These are phyloP conservation scores for Borovskyia barvae DNA, from an alignment of 208 protist species.

Conservation along the genomic window DNA sequence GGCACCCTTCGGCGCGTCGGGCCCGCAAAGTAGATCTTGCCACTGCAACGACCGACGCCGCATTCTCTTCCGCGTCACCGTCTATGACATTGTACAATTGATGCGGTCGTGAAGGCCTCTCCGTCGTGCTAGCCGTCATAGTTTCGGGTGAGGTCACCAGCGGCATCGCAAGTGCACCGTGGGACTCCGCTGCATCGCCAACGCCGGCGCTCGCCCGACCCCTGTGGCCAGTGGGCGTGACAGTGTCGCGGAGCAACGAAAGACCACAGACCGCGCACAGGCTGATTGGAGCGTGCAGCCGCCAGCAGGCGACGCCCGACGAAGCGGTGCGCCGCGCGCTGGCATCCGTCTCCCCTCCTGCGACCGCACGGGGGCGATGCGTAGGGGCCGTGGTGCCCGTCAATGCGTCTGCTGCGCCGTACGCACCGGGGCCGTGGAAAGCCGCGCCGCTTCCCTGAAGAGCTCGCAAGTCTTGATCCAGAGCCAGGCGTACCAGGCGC, in stretches of 20 bases:
- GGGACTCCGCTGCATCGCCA: not conserved
- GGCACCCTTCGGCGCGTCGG: constrained; percentile 37
- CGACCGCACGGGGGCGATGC: not conserved
- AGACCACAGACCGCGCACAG: constrained; percentile 72
- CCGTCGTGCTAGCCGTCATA: not conserved
- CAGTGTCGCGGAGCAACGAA: constrained; percentile 31
- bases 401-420: no score
- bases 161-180: not conserved
- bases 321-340: not conserved
- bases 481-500: constrained; percentile 34
- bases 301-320: constrained; percentile 6
- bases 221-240: constrained; percentile 2
- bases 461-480: constrained; percentile 20
- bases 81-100: no score
- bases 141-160: no score
- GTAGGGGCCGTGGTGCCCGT: not conserved
- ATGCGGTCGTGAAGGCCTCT: no score
- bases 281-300: constrained; percentile 38
- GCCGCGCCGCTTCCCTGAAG: no score
- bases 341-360: not conserved
- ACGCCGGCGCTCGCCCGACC: not conserved
- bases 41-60: no score
- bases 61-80: no score
- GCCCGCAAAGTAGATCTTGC: not conserved
- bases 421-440: no score